Conservation (phyloP, 306 rosid species). For the Ormosia semicastrata region DNA sequence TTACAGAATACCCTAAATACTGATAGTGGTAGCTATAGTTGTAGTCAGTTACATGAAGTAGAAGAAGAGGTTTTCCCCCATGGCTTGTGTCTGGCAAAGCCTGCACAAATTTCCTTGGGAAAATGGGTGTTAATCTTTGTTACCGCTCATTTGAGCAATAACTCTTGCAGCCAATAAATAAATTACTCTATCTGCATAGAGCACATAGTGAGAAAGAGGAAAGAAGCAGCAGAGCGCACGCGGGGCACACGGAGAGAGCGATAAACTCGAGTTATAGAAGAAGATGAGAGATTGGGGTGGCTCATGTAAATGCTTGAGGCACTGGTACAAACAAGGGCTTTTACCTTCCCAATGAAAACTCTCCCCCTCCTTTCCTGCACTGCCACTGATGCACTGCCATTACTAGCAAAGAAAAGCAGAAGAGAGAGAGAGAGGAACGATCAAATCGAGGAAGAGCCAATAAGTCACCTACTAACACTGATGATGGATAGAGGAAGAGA, state of each 20-base stretch:
- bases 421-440: conserved; percentile 53
- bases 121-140: conserved; percentile 31
- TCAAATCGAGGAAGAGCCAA: conserved; percentile 79
- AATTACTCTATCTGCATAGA: background rate
- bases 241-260: conserved; percentile 22
- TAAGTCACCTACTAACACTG: conserved; percentile 44
- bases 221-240: conserved; percentile 12
- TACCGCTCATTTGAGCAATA: conserved; percentile 17
- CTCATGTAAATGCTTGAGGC: background rate
- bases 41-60: conserved; percentile 26
- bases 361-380: conserved; percentile 64
- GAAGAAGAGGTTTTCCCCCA: conserved; percentile 26
- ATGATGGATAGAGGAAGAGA: conserved; percentile 12
- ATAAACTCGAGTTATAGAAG: background rate
- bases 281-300: conserved; percentile 15
- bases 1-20: conserved; percentile 60
- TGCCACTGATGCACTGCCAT: conserved; percentile 74
- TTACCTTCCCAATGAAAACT: conserved; percentile 99
- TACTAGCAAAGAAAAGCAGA: conserved; percentile 50
- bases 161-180: background rate
- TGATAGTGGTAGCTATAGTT: conserved; percentile 33
- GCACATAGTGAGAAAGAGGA: background rate
- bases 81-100: conserved; percentile 39
- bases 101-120: conserved; percentile 43
- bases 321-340: conserved; percentile 36